Evolutionary conservation across 169 alveolate genomes (phyloP).

Genomic region (Plasmodium inui): DNA sequence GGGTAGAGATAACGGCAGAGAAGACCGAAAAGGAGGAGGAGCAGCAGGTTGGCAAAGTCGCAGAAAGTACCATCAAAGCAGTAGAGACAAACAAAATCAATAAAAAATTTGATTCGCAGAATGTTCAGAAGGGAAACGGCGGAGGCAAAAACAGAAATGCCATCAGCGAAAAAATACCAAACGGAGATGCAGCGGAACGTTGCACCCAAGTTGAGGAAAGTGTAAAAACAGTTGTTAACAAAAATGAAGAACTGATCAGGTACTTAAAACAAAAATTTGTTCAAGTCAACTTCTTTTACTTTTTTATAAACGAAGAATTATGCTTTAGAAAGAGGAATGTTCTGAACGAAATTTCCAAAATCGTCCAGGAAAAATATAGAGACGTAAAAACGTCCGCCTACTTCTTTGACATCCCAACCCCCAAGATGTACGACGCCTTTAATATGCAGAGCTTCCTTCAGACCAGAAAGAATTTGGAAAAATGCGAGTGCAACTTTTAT

Average conservation of each 20-base stretch:
- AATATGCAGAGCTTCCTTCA: slow-evolving; percentile 18
- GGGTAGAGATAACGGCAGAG: background rate
- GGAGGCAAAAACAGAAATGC: background rate
- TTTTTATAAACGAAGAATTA: slow-evolving; percentile 59
- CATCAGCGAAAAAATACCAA: background rate
- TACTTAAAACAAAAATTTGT: slow-evolving; percentile 25
- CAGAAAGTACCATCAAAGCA: background rate
- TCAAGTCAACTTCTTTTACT: slow-evolving; percentile 31
- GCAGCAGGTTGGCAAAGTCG: background rate
- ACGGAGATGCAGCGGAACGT: background rate
- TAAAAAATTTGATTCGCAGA: background rate
- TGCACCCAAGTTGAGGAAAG: background rate
- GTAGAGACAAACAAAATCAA: background rate
- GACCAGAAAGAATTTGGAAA: slow-evolving; percentile 21
- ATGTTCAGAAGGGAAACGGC: background rate
- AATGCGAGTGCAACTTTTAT: slow-evolving; percentile 18
- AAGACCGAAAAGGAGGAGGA: background rate
- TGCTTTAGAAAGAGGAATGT: slow-evolving; percentile 30
- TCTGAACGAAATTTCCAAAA: slow-evolving; percentile 17
- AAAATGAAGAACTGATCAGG: slow-evolving; percentile 43
- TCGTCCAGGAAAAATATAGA: slow-evolving; percentile 16
- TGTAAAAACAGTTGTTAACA: slow-evolving; percentile 8
- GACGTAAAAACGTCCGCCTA: slow-evolving; percentile 63
- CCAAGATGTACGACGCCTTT: slow-evolving; percentile 27
- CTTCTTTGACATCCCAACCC: slow-evolving; percentile 38